Conservation (phyloP, 352 stramenopile genomes). For the Phytophthora brassicae region DNA sequence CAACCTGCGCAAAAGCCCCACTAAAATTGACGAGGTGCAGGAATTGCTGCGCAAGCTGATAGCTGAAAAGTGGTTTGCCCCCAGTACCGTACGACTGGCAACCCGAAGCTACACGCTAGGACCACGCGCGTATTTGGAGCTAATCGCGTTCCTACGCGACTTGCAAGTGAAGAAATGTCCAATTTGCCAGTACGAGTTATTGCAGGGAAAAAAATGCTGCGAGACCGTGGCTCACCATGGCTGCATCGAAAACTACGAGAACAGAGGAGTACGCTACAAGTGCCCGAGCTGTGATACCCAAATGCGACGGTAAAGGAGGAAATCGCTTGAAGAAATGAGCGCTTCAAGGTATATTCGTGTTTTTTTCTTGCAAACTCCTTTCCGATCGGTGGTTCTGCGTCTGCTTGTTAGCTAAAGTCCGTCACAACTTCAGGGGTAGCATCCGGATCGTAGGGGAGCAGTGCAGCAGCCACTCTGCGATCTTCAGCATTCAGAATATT, state of each 20-base stretch:
- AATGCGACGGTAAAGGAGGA: constrained; percentile 36
- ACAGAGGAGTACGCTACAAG: constrained; percentile 60
- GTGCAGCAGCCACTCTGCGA: constrained; percentile 74
- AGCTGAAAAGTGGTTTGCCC: constrained; percentile 70
- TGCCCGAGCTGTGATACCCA: constrained; percentile 51
- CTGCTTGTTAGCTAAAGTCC: neutral
- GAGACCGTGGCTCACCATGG: constrained; percentile 48
- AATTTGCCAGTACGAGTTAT: constrained; percentile 77
- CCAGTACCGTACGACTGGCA: constrained; percentile 40
- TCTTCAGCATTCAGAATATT: constrained; percentile 92
- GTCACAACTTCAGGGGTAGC: constrained; percentile 9
- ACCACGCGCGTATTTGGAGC: constrained; percentile 68
- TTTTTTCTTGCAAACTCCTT: neutral
- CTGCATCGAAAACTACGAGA: constrained; percentile 70
- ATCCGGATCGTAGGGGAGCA: constrained; percentile 70
- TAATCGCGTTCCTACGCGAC: constrained; percentile 73
- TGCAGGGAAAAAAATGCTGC: constrained; percentile 67
- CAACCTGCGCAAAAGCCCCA: constrained; percentile 68
- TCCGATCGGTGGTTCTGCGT: constrained; percentile 11
- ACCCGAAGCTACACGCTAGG: constrained; percentile 58
- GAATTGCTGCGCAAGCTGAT: constrained; percentile 66
- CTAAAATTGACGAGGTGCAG: constrained; percentile 62
- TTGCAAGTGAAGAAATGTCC: constrained; percentile 76
- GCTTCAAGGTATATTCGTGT: neutral
- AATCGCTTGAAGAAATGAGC: neutral